Percentiles rank a stretch among this genome's conserved stretches.
Conservation (phyloP, 257 asterid genomes). For the Lycium ferocissimum region DNA sequence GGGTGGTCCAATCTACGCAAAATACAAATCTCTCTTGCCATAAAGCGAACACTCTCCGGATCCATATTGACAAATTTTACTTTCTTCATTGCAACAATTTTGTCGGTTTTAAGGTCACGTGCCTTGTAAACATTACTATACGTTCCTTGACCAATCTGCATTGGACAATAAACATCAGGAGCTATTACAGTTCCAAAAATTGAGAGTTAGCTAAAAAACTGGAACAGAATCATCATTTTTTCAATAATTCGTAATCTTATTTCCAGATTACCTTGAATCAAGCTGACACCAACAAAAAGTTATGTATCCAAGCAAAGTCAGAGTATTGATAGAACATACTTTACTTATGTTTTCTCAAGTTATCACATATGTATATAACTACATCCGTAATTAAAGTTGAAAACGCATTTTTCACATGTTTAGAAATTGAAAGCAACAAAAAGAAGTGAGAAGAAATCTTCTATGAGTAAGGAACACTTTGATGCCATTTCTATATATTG, state of each 20-base stretch:
- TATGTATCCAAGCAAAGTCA: conserved; percentile 15
- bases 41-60: conserved; percentile 37
- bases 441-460: neutral
- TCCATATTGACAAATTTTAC: conserved; percentile 38
- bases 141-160: conserved; percentile 44
- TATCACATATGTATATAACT: neutral
- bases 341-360: neutral
- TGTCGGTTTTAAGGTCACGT: conserved; percentile 29
- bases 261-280: neutral
- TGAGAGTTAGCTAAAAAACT: neutral
- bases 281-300: neutral
- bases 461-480: neutral
- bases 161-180: neutral
- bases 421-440: neutral
- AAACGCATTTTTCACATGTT: neutral
- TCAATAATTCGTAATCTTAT: neutral
- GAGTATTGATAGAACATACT: neutral
- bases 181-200: neutral
- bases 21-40: conserved; percentile 38
- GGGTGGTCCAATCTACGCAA: conserved; percentile 38
- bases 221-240: neutral
- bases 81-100: conserved; percentile 39
- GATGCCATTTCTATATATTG: neutral
- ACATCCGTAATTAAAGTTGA: neutral
- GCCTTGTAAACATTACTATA: conserved; percentile 38